Evolutionary conservation across 768 basidiomycete genomes (phyloP).

Genomic region (Phanerochaete carnosa): DNA sequence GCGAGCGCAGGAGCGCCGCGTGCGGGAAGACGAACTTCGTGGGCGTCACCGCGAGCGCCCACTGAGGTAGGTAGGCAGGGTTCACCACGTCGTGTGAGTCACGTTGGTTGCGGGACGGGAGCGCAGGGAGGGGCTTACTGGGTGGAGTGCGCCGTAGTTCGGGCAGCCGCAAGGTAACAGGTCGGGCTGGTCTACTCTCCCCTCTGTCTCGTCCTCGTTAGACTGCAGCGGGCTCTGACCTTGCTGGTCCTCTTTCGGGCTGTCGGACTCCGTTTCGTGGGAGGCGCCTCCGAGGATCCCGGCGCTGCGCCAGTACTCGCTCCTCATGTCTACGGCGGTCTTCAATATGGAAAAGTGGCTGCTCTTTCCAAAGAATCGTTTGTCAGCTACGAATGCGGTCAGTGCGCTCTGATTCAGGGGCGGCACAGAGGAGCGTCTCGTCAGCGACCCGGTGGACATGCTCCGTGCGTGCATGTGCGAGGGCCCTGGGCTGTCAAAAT

Average conservation of each 20-base stretch:
- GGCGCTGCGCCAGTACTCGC: background rate
- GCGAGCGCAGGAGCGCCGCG: background rate
- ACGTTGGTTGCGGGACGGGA: background rate
- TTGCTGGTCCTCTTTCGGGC: background rate
- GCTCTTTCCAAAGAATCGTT: conserved; percentile 9
- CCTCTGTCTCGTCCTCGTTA: background rate
- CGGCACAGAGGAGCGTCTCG: background rate
- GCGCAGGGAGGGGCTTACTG: background rate
- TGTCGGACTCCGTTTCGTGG: background rate
- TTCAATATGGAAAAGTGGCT: conserved; percentile 2
- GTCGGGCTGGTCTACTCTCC: background rate
- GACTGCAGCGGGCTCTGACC: background rate
- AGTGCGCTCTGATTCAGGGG: background rate
- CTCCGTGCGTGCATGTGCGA: background rate
- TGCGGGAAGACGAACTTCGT: background rate
- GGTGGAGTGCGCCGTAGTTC: background rate
- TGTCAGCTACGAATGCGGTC: background rate
- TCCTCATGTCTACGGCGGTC: conserved; percentile 6
- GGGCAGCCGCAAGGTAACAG: conserved; percentile 4
- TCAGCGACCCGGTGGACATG: background rate
- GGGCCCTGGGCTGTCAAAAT: background rate
- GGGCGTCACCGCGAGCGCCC: background rate
- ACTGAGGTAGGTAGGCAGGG: background rate
- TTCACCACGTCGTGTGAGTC: background rate
- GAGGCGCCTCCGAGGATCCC: background rate